phyloP scores from a whole-genome alignment of 108 stramenopile genomes.

The Skeletonema menzelii region DNA sequence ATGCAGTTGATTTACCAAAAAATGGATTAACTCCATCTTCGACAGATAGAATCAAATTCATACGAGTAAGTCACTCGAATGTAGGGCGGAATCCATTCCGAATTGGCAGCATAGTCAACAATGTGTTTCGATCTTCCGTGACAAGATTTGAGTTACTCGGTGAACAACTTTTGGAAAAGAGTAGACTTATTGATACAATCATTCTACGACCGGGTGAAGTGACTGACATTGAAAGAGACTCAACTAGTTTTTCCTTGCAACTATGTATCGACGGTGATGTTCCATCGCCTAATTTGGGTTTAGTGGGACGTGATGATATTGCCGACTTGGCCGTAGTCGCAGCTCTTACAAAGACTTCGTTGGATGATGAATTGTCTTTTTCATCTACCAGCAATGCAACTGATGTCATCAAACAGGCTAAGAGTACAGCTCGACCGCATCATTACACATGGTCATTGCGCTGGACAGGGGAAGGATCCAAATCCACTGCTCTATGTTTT shows the following conservation, averaged over 20 bases:
- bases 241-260: conserved; percentile 62
- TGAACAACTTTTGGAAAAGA: conserved; percentile 56
- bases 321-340: conserved; percentile 67
- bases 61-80: conserved; percentile 67
- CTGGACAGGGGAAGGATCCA: conserved; percentile 41
- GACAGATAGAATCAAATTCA: conserved; percentile 59
- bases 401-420: background rate
- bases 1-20: conserved; percentile 16
- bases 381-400: background rate
- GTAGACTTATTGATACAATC: conserved; percentile 63
- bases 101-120: conserved; percentile 55
- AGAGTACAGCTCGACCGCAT: background rate
- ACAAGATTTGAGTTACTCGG: conserved; percentile 72
- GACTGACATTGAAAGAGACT: conserved; percentile 61
- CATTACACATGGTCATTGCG: conserved; percentile 44
- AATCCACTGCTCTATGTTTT: conserved; percentile 25
- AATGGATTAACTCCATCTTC: conserved; percentile 17
- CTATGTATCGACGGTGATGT: conserved; percentile 51
- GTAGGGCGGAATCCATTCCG: conserved; percentile 54
- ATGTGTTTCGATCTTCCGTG: conserved; percentile 55
- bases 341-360: conserved; percentile 36
- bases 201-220: conserved; percentile 71
- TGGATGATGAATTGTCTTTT: background rate
- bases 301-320: conserved; percentile 73
- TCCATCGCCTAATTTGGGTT: conserved; percentile 44